phyloP scores from a whole-genome alignment of 805 yeast species.

The Danielia reshetovae region DNA sequence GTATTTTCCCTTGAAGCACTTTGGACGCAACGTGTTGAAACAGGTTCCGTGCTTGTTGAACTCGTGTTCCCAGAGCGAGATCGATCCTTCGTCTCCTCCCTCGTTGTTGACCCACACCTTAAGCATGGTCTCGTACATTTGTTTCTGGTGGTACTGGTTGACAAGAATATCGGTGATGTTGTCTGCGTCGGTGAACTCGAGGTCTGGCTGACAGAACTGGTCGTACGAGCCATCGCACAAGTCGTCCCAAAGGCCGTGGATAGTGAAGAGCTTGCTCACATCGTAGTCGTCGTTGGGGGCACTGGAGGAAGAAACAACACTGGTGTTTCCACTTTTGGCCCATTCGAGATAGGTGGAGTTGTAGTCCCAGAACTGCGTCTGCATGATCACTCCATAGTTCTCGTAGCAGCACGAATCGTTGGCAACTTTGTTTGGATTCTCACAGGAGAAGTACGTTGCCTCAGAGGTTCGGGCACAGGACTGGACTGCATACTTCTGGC shows the following conservation, averaged over 20 bases:
- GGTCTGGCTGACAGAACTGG: slow-evolving; percentile 67
- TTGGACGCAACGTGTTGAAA: slow-evolving; percentile 70
- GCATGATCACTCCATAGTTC: slow-evolving; percentile 74
- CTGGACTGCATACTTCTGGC: slow-evolving; percentile 2
- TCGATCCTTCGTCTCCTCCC: slow-evolving; percentile 54
- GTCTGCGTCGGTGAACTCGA: slow-evolving; percentile 51
- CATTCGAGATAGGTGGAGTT: slow-evolving; percentile 36
- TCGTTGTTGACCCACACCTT: slow-evolving; percentile 69
- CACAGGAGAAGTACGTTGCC: slow-evolving; percentile 5
- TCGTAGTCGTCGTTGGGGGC: slow-evolving; percentile 31
- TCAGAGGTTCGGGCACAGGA: slow-evolving; percentile 4
- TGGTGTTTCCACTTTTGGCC: background rate
- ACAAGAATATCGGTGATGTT: slow-evolving; percentile 26
- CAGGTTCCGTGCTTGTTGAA: slow-evolving; percentile 95
- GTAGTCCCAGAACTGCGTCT: slow-evolving; percentile 93
- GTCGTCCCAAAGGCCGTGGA: slow-evolving; percentile 90
- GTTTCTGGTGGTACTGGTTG: slow-evolving; percentile 41
- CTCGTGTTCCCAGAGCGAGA: slow-evolving; percentile 77
- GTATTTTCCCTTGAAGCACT: slow-evolving; percentile 50
- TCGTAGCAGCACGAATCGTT: slow-evolving; percentile 70
- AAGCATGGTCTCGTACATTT: slow-evolving; percentile 54
- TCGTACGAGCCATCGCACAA: slow-evolving; percentile 78
- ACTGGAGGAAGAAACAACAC: slow-evolving; percentile 23
- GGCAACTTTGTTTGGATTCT: slow-evolving; percentile 1
- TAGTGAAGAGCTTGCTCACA: slow-evolving; percentile 65